Percentiles rank a stretch among this genome's conserved stretches.
Conservation (phyloP, 306 rosid genomes). For the Acmispon strigosus region DNA sequence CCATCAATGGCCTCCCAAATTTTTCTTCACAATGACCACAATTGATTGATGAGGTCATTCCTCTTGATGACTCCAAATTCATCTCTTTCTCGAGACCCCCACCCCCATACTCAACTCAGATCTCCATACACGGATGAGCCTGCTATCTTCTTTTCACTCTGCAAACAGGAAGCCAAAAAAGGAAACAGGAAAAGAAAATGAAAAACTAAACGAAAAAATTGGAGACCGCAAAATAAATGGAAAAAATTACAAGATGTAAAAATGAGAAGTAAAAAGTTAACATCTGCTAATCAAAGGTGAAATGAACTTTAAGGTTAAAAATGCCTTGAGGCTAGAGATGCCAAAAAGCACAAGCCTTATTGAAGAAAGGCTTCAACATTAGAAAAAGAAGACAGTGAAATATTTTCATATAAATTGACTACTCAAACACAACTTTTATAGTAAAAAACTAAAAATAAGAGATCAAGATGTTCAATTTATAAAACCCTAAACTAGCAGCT, state of each 20-base stretch:
- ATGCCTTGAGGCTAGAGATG: background rate
- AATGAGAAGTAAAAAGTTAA: background rate
- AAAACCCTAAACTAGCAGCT: background rate
- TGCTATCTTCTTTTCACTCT: background rate
- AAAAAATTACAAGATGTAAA: background rate
- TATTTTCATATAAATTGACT: background rate
- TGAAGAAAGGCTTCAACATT: background rate
- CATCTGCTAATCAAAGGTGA: background rate
- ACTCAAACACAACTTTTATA: background rate
- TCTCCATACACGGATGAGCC: background rate
- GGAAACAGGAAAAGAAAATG: background rate
- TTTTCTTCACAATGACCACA: background rate
- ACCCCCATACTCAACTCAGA: no score
- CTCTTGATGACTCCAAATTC: slow-evolving; percentile 16
- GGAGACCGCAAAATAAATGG: background rate
- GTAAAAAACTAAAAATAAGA: background rate
- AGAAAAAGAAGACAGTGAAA: background rate
- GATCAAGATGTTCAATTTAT: background rate
- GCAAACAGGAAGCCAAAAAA: background rate
- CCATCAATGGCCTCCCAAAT: slow-evolving; percentile 26
- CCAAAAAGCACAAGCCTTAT: background rate
- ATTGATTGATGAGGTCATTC: slow-evolving; percentile 17
- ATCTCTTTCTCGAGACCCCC: slow-evolving; percentile 26
- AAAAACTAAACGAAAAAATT: background rate
- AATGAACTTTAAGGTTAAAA: background rate